Conservation (phyloP, 345 rosid genomes). For the Euclidium syriacum region DNA sequence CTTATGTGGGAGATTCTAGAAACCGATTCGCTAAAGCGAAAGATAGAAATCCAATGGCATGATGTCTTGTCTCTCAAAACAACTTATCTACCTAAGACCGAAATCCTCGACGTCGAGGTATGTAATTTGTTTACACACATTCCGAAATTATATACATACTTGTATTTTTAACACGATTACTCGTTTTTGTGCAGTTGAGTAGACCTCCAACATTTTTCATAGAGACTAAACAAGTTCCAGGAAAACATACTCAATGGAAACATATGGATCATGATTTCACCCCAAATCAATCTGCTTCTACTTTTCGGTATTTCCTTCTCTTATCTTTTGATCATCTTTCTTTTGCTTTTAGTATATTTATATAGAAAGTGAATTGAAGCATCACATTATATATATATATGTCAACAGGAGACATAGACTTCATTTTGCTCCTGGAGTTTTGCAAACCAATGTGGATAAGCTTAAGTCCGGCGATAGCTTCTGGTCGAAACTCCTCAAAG, state of each 20-base stretch:
- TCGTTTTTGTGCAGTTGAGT: constrained; percentile 29
- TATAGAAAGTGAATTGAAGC: not conserved
- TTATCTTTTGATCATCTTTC: not conserved
- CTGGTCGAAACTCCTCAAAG: constrained; percentile 28
- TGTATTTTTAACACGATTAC: too few relatives aligned
- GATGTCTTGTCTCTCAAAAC: constrained; percentile 27
- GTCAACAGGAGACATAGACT: constrained; percentile 60
- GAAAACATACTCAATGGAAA: constrained; percentile 45
- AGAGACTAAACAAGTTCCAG: constrained; percentile 38
- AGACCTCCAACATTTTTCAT: constrained; percentile 32
- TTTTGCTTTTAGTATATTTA: not conserved
- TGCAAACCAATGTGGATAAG: constrained; percentile 46
- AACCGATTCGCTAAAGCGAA: constrained; percentile 35
- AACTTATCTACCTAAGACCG: not conserved
- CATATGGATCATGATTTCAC: constrained; percentile 38
- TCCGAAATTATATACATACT: too few relatives aligned
- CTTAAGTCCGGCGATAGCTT: constrained; percentile 33
- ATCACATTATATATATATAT: not conserved
- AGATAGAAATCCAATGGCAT: constrained; percentile 38
- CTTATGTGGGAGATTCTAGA: constrained; percentile 59
- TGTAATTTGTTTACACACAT: too few relatives aligned
- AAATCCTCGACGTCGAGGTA: constrained; percentile 38
- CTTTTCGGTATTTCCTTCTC: constrained; percentile 43
- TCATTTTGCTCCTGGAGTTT: constrained; percentile 35
- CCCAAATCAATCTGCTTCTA: constrained; percentile 29